Conservation (phyloP, 2,329 filamentous ascomycete genomes). For the Lasiodiplodia hormozganensis region DNA sequence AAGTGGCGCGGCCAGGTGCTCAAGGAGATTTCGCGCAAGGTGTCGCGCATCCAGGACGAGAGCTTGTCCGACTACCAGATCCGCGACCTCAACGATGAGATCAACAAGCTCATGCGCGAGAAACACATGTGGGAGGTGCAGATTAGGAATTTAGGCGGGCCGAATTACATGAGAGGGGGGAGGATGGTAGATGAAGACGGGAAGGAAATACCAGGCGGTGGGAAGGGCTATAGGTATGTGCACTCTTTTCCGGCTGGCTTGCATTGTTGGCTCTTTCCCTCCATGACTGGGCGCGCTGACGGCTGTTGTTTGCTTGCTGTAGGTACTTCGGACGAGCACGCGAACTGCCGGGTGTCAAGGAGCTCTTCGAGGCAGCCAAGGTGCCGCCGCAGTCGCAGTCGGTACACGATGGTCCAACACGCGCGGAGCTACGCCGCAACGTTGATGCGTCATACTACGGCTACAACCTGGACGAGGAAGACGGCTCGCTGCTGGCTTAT, state of each 20-base stretch:
- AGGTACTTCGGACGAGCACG: slow-evolving; percentile 86
- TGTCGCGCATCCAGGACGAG: slow-evolving; percentile 91
- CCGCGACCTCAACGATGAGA: slow-evolving; percentile 97
- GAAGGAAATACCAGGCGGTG: slow-evolving; percentile 66
- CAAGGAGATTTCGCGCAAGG: slow-evolving; percentile 96
- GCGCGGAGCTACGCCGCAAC: slow-evolving; percentile 73
- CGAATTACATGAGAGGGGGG: slow-evolving; percentile 88
- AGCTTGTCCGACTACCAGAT: slow-evolving; percentile 96
- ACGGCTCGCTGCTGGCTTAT: slow-evolving; percentile 78
- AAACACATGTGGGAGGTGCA: slow-evolving; percentile 99
- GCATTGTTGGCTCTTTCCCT: not conserved
- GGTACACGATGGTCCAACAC: slow-evolving; percentile 66
- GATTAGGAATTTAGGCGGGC: slow-evolving; percentile 92
- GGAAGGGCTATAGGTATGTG: slow-evolving; percentile 78
- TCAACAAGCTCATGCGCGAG: slow-evolving; percentile 98
- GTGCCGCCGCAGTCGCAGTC: slow-evolving; percentile 46
- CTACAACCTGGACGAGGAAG: slow-evolving; percentile 91
- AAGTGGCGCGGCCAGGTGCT: slow-evolving; percentile 98
- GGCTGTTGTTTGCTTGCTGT: not conserved
- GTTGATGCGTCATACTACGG: slow-evolving; percentile 97
- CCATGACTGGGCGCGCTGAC: not conserved
- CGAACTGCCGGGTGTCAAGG: slow-evolving; percentile 93
- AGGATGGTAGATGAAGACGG: slow-evolving; percentile 63
- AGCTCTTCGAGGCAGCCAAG: slow-evolving; percentile 82
- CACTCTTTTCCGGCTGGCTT: not conserved